These are phyloP conservation scores for Xanthoparmelia taractica DNA, from an alignment of 495 filamentous ascomycete species.

Conservation along the genomic window DNA sequence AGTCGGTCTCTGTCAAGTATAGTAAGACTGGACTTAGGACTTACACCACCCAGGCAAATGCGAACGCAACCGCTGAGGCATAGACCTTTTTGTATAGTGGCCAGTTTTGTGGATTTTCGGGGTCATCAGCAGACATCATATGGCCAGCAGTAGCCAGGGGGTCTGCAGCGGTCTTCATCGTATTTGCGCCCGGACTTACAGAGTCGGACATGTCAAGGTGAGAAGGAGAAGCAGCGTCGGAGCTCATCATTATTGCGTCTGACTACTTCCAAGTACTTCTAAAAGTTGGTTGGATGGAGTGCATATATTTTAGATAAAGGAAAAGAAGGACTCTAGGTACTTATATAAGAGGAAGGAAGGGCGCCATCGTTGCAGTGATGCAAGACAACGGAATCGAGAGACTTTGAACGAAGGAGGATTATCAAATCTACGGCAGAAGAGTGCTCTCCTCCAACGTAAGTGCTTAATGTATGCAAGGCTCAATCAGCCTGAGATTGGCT, in stretches of 20 bases:
- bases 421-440: conserved; percentile 5
- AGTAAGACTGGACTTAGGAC: conserved; percentile 9
- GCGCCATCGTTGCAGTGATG: neutral
- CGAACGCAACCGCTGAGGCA: conserved; percentile 32
- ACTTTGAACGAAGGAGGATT: conserved; percentile 4
- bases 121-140: conserved; percentile 32
- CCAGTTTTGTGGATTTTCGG: conserved; percentile 51
- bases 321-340: neutral
- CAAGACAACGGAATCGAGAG: neutral
- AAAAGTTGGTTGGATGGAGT: neutral
- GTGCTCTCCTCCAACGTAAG: neutral
- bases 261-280: conserved; percentile 5
- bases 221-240: conserved; percentile 4
- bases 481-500: neutral
- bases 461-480: neutral
- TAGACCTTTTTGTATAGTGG: conserved; percentile 38
- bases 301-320: conserved; percentile 5
- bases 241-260: conserved; percentile 11
- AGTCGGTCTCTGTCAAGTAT: neutral
- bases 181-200: neutral
- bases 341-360: neutral
- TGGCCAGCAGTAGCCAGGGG: conserved; percentile 17
- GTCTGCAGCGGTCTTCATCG: neutral
- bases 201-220: conserved; percentile 7
- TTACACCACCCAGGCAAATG: conserved; percentile 34